Base-by-base conservation (phyloP, 108 stramenopile species). In the Discostella pseudostelligera region DNA sequence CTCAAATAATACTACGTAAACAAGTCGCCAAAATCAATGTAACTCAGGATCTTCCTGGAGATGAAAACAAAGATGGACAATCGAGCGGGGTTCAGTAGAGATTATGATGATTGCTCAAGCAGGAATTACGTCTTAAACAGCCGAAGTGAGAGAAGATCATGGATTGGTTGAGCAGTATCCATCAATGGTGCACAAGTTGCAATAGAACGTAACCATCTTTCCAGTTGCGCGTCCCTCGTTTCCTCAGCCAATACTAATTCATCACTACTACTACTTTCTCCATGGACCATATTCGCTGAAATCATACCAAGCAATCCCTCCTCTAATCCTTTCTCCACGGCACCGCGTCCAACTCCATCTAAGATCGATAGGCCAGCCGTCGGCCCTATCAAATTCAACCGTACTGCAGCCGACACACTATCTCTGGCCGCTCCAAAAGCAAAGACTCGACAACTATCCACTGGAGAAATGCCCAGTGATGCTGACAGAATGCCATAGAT, bases 341-440 rank as follows among this genome's bases (percentile, higher is more conserved):
- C 84, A 25, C 58, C 56, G 22, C 76, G 76, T 20, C 69, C 69
- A 32, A 80, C 72, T 21, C 59, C 54, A 42, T 84, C 49, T 66
- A 89, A 67, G 21, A 86, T 20, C 39, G 60, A 39, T 14, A 87
- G 76, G 37, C 83, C 81, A 0, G 83, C 87, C 62, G 88, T 57
- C 1, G 92, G 92, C 6, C 92, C 92, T 20, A 93, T 39, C 54
- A 89, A 56, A 48, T 88, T 88, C 43, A 93, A 66, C 43, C 92
- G 82, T 1, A 93, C 87, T 22, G 92, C 87, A 3, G 92, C 87
- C 35, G 88, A 89, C 16, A 90, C 83, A 54, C 86, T 71, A 70
- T 93, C 92, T 35, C 92, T 79, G 1, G 88, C 87, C 25, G 79
- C 76, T 57, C 87, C 83, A 66, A 81, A 92, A 19, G 81, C 86